phyloP scores from a whole-genome alignment of 371 early-diverging fungal species.

The Mortierella sp. region DNA sequence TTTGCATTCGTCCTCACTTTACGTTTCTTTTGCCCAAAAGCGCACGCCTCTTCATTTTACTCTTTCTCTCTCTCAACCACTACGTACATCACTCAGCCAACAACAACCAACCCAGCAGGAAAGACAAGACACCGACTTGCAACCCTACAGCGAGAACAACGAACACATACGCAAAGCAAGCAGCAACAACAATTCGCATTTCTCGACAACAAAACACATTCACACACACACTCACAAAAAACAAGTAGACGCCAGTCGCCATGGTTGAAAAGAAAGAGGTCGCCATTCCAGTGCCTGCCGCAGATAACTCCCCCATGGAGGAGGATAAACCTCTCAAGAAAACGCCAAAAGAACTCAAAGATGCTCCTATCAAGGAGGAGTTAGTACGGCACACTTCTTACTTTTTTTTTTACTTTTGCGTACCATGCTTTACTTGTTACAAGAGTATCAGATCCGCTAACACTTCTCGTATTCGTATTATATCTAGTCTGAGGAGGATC shows the following conservation, averaged over 20 bases:
- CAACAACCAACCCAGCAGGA: not conserved
- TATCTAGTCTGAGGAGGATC: conserved; percentile 95
- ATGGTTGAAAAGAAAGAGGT: conserved; percentile 55
- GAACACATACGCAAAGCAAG: not conserved
- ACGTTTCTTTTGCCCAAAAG: not conserved
- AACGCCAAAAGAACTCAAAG: conserved; percentile 55
- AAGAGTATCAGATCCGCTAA: conserved; percentile 14
- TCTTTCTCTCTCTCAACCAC: conserved; percentile 13
- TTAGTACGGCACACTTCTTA: conserved; percentile 21
- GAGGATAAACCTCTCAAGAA: conserved; percentile 59
- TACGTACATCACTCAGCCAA: not conserved
- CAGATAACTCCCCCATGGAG: conserved; percentile 57
- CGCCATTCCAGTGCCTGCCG: conserved; percentile 54
- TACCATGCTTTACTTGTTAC: not conserved
- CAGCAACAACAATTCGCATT: not conserved
- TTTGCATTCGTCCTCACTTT: not conserved
- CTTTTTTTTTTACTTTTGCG: not conserved
- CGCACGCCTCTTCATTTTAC: not conserved
- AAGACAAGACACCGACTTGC: not conserved
- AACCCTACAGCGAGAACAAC: not conserved
- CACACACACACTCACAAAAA: not conserved
- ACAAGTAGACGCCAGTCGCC: not conserved
- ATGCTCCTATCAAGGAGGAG: conserved; percentile 56
- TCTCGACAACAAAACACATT: not conserved
- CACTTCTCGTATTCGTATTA: not conserved